These are phyloP conservation scores for Chrysosporium keratinophilum DNA, from an alignment of 2,329 filamentous ascomycete genomes.

Conservation along the genomic window DNA sequence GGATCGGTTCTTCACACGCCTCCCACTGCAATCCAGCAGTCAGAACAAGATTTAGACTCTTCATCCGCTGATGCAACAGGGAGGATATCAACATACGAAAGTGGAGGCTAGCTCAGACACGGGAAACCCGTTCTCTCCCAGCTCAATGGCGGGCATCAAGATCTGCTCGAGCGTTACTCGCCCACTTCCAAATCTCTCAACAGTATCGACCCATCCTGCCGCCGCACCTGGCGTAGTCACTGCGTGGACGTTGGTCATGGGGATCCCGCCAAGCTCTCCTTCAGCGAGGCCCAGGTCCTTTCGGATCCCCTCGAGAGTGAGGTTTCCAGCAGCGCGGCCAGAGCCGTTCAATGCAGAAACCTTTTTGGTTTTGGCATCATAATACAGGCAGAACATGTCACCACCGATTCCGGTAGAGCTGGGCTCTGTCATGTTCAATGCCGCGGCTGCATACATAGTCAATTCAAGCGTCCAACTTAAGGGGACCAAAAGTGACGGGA, in stretches of 20 bases:
- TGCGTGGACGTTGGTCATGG: constrained; percentile 64
- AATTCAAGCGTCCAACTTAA: neutral
- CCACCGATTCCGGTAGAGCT: constrained; percentile 89
- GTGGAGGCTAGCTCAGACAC: constrained; percentile 67
- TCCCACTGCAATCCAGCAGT: constrained; percentile 53
- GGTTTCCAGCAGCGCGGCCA: constrained; percentile 64
- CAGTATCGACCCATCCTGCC: constrained; percentile 83
- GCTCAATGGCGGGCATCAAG: constrained; percentile 67
- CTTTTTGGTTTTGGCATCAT: constrained; percentile 69
- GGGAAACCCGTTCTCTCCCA: constrained; percentile 82
- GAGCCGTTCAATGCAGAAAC: constrained; percentile 86
- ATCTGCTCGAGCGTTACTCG: constrained; percentile 68
- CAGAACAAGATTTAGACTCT: neutral
- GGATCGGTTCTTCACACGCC: constrained; percentile 51
- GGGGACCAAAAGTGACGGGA: neutral
- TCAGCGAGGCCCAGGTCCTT: constrained; percentile 56
- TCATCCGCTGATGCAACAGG: neutral
- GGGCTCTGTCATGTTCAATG: constrained; percentile 86
- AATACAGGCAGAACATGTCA: constrained; percentile 94
- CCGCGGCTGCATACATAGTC: constrained; percentile 53
- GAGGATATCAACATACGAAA: constrained; percentile 46
- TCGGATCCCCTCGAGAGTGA: constrained; percentile 59
- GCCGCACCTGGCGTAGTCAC: constrained; percentile 84
- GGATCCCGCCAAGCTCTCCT: constrained; percentile 52
- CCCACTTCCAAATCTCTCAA: constrained; percentile 81